Conservation (phyloP, 345 rosid genomes). For the Eucalyptus paniculata region DNA sequence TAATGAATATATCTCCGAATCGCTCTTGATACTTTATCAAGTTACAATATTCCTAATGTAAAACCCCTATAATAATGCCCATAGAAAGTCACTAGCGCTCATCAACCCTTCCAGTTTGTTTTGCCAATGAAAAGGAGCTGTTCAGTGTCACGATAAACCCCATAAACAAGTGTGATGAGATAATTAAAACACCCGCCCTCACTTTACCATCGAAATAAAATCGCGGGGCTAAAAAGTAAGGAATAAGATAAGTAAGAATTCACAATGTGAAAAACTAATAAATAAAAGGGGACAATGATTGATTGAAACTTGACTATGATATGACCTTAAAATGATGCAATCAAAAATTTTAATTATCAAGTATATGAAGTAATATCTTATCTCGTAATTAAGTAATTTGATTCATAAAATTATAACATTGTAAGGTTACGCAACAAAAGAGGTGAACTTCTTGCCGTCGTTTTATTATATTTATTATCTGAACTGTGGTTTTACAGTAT, state of each 20-base stretch:
- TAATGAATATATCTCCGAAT: neutral
- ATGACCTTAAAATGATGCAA: neutral
- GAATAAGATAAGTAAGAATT: neutral
- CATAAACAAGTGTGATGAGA: neutral
- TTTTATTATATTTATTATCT: neutral
- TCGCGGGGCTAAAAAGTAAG: rapidly evolving
- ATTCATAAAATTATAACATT: neutral
- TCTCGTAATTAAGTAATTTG: neutral
- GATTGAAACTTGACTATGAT: neutral
- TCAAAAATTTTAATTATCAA: neutral
- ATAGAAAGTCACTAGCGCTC: neutral
- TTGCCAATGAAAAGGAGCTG: neutral
- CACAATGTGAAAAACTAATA: neutral
- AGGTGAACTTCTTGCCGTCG: neutral
- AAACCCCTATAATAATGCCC: neutral
- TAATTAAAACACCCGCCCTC: neutral
- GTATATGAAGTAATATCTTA: neutral
- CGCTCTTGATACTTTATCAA: neutral
- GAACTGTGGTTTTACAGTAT: neutral
- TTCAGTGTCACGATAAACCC: neutral
- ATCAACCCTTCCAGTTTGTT: neutral
- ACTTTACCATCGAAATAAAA: neutral
- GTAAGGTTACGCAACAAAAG: neutral
- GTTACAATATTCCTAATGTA: neutral
- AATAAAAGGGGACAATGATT: neutral